phyloP scores from a whole-genome alignment of 768 basidiomycete species.

The Tylopilus plumbeoviolaceoides region DNA sequence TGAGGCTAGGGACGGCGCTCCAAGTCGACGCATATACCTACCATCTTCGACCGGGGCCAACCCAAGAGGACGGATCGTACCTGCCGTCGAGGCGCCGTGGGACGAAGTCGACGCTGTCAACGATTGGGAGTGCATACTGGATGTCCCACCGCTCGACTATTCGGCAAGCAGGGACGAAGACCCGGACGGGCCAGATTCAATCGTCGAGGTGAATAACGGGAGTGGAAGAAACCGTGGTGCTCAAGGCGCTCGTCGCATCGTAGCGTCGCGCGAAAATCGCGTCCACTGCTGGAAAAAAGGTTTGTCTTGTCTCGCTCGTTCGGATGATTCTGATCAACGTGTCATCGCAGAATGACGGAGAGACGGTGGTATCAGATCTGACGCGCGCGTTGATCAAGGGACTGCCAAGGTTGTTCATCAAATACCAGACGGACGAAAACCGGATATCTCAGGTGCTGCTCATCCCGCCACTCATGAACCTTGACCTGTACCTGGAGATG shows the following conservation, averaged over 20 bases:
- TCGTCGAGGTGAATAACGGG: constrained; percentile 63
- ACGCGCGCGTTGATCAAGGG: constrained; percentile 87
- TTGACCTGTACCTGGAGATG: constrained; percentile 93
- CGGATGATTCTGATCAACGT: neutral
- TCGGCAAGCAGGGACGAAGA: constrained; percentile 57
- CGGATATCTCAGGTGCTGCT: constrained; percentile 78
- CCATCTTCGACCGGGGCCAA: constrained; percentile 39
- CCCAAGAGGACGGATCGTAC: constrained; percentile 58
- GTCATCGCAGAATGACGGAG: constrained; percentile 59
- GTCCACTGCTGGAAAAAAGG: constrained; percentile 65
- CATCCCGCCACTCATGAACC: constrained; percentile 81
- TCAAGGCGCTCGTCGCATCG: constrained; percentile 77
- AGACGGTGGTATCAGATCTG: constrained; percentile 64
- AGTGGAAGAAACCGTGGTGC: constrained; percentile 77
- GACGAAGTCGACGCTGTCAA: constrained; percentile 67
- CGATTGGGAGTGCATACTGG: constrained; percentile 81
- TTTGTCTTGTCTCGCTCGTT: constrained; percentile 26
- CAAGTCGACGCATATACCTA: constrained; percentile 35
- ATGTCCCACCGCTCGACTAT: constrained; percentile 84
- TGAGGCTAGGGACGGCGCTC: constrained; percentile 35
- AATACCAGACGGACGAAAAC: constrained; percentile 84
- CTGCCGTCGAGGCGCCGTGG: constrained; percentile 90
- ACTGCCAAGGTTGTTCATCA: constrained; percentile 83
- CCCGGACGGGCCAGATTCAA: constrained; percentile 27
- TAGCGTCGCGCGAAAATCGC: constrained; percentile 57